A percentile compares a stretch with the other conserved stretches of the same genome.
phyloP scores from a whole-genome alignment of 2,329 filamentous ascomycete genomes.

The Cladosporium sp. region DNA sequence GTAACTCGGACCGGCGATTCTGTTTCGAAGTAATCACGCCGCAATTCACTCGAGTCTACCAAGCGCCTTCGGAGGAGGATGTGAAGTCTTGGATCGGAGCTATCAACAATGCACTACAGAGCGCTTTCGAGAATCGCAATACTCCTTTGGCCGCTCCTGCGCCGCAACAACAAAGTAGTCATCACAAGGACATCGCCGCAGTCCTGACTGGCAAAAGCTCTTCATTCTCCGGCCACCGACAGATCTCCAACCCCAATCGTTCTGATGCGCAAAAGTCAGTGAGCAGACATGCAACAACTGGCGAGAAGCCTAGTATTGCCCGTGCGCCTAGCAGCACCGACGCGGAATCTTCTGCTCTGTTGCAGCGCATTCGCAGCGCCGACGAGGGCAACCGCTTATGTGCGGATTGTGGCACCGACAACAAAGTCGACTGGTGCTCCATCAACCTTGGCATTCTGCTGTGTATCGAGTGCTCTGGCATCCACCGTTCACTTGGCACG shows the following conservation, averaged over 20 bases:
- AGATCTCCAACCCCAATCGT: conserved; percentile 45
- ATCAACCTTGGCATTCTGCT: conserved; percentile 96
- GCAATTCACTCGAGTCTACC: conserved; percentile 92
- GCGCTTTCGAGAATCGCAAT: conserved; percentile 76
- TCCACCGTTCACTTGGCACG: conserved; percentile 91
- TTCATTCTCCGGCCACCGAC: conserved; percentile 62
- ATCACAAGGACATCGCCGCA: conserved; percentile 84
- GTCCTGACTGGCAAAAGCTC: conserved; percentile 90
- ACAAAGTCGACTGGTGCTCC: conserved; percentile 97
- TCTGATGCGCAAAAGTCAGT: conserved; percentile 57
- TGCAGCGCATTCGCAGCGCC: conserved; percentile 82
- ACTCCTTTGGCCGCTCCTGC: conserved; percentile 47
- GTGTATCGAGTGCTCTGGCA: conserved; percentile 97
- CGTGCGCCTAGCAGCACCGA: conserved; percentile 69
- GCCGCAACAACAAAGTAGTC: conserved; percentile 49
- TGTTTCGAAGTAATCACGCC: conserved; percentile 99
- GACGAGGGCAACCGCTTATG: conserved; percentile 93
- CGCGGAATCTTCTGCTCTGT: conserved; percentile 73
- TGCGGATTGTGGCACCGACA: conserved; percentile 86
- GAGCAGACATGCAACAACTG: conserved; percentile 84
- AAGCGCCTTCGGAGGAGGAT: conserved; percentile 96
- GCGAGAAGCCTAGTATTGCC: conserved; percentile 74
- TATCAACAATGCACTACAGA: conserved; percentile 96
- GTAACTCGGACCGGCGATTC: conserved; percentile 90
- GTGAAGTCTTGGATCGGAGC: conserved; percentile 96